Evolutionary conservation across 305 asterid genomes (phyloP).

Genomic region (Andrographis paniculata): DNA sequence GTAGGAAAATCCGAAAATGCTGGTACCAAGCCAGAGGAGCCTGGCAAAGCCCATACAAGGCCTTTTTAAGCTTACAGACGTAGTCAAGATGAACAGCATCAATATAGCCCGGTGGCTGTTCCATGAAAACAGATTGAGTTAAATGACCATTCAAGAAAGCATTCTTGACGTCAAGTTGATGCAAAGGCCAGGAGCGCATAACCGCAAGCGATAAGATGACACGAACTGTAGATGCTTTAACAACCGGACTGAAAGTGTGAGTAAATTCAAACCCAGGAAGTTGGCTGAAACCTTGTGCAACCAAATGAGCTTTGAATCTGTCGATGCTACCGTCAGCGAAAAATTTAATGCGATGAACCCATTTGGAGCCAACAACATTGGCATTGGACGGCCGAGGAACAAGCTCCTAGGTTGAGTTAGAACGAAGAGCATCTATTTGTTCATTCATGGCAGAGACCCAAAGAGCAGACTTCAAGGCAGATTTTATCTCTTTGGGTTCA

Average conservation of each 20-base stretch:
- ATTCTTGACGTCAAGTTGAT: neutral
- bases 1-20: neutral
- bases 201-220: neutral
- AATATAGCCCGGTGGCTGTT: neutral
- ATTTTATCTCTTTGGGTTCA: neutral
- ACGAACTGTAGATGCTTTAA: neutral
- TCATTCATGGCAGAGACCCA: neutral
- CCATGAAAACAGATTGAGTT: neutral
- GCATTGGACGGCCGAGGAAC: neutral
- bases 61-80: neutral
- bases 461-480: neutral
- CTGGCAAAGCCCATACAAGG: neutral
- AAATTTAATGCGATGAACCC: neutral
- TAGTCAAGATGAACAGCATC: neutral
- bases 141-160: neutral
- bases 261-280: neutral
- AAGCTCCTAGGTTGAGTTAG: neutral
- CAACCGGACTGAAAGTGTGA: neutral
- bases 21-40: neutral
- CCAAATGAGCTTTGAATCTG: neutral
- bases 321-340: neutral
- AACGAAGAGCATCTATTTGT: neutral
- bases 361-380: slow-evolving; percentile 4
- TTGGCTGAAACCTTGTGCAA: neutral
- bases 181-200: neutral